A percentile compares a stretch with the other conserved stretches of the same genome.
Conservation (phyloP, 2,329 filamentous ascomycete species). For the Bipolaris gigantea region DNA sequence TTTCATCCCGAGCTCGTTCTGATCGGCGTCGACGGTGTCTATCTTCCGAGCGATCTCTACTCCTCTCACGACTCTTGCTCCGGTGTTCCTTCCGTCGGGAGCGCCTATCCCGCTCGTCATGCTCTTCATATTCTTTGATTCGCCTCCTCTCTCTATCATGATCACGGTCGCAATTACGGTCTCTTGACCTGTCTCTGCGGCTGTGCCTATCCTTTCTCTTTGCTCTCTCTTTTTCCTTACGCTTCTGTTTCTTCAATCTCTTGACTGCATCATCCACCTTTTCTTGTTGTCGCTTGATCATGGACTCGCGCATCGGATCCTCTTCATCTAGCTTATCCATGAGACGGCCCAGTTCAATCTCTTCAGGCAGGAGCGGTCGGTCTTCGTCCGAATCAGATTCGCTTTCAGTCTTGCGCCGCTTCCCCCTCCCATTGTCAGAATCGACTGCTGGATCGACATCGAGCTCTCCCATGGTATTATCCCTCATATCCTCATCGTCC, state of each 20-base stretch:
- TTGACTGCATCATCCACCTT: constrained; percentile 74
- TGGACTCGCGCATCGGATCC: constrained; percentile 92
- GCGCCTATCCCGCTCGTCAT: constrained; percentile 10
- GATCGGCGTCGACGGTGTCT: constrained; percentile 2
- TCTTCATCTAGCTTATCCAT: constrained; percentile 86
- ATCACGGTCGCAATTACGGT: constrained; percentile 27
- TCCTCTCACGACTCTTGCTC: constrained; percentile 20
- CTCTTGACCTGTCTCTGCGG: constrained; percentile 27
- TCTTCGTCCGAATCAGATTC: constrained; percentile 48
- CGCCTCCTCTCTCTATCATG: constrained; percentile 22
- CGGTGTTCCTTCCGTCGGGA: constrained; percentile 17
- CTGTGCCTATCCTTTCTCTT: constrained; percentile 41
- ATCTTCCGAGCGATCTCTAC: constrained; percentile 13
- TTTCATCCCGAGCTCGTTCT: not conserved
- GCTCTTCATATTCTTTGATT: constrained; percentile 25
- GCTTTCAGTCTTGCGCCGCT: constrained; percentile 51
- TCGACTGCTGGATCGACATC: constrained; percentile 38
- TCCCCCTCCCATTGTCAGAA: constrained; percentile 52
- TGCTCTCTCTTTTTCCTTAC: constrained; percentile 52
- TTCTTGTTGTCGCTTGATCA: constrained; percentile 89
- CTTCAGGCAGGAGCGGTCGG: constrained; percentile 74
- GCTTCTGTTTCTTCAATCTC: constrained; percentile 54
- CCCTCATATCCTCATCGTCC: constrained; percentile 71
- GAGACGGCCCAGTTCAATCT: constrained; percentile 74
- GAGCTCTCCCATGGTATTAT: constrained; percentile 58